phyloP scores from a whole-genome alignment of 345 rosid genomes.

The Salix arbutifolia region DNA sequence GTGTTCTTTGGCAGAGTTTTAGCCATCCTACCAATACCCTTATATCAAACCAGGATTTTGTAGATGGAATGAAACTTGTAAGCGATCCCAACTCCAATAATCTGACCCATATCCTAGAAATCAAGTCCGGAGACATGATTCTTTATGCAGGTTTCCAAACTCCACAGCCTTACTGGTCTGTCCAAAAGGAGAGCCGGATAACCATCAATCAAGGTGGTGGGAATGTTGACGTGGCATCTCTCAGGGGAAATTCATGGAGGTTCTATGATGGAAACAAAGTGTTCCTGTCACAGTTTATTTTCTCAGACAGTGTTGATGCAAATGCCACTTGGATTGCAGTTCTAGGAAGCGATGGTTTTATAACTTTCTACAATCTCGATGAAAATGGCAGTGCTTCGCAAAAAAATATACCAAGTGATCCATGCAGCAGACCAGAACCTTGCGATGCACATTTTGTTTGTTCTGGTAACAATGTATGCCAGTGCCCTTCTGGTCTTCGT shows the following conservation, averaged over 20 bases:
- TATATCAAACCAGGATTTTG: conserved; percentile 55
- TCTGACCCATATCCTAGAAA: conserved; percentile 64
- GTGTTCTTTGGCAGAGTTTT: conserved; percentile 77
- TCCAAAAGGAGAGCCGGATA: conserved; percentile 40
- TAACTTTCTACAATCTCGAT: conserved; percentile 55
- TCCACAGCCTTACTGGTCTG: conserved; percentile 84
- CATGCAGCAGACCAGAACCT: conserved; percentile 63
- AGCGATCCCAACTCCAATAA: conserved; percentile 46
- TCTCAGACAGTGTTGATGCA: conserved; percentile 29
- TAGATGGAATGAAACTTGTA: conserved; percentile 64
- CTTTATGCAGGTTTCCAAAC: conserved; percentile 55
- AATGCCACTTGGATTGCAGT: conserved; percentile 74
- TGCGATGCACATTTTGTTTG: conserved; percentile 61
- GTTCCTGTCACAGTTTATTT: conserved; percentile 52
- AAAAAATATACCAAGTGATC: conserved; percentile 58
- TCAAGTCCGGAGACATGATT: conserved; percentile 69
- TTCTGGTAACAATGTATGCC: conserved; percentile 46
- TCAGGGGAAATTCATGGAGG: conserved; percentile 67
- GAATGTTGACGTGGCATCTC: conserved; percentile 39
- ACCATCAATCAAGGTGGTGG: conserved; percentile 46
- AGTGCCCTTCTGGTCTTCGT: conserved; percentile 53
- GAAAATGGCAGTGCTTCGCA: conserved; percentile 24
- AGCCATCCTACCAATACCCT: conserved; percentile 76
- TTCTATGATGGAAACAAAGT: conserved; percentile 52
- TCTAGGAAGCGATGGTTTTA: conserved; percentile 56